Conservation (phyloP, 2,329 filamentous ascomycete species). For the Beauveria medogensis region DNA sequence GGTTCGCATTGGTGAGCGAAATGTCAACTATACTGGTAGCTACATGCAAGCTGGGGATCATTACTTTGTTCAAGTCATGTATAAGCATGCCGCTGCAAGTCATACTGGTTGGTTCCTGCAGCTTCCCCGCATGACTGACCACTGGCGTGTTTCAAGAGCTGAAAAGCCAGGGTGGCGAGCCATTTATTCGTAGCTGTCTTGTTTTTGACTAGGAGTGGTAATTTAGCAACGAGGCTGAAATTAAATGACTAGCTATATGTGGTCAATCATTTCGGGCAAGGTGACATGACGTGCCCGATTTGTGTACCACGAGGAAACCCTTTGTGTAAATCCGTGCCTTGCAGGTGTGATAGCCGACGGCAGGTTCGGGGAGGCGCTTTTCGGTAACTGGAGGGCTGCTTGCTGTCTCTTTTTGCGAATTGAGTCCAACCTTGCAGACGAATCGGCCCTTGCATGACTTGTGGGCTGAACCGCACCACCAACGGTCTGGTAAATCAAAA, state of each 20-base stretch:
- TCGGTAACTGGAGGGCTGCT: background rate
- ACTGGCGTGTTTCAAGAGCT: constrained; percentile 5
- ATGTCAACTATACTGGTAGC: background rate
- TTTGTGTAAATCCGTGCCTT: background rate
- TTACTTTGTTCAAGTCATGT: background rate
- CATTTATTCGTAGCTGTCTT: background rate
- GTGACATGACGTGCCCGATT: background rate
- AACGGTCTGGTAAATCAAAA: background rate
- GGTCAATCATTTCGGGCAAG: background rate
- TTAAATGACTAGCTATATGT: background rate
- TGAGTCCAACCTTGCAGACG: background rate
- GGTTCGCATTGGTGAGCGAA: background rate
- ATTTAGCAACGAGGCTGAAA: background rate
- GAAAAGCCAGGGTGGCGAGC: background rate
- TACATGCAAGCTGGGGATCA: background rate
- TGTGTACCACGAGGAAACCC: background rate
- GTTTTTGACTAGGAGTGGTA: background rate
- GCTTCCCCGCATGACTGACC: background rate
- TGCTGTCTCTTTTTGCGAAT: background rate
- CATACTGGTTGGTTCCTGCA: background rate
- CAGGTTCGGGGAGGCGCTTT: background rate
- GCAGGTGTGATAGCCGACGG: background rate
- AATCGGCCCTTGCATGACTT: background rate
- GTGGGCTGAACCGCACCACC: background rate
- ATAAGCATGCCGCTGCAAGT: background rate